Conservation (phyloP, 2,329 filamentous ascomycete genomes). For the Exophiala viscosa region DNA sequence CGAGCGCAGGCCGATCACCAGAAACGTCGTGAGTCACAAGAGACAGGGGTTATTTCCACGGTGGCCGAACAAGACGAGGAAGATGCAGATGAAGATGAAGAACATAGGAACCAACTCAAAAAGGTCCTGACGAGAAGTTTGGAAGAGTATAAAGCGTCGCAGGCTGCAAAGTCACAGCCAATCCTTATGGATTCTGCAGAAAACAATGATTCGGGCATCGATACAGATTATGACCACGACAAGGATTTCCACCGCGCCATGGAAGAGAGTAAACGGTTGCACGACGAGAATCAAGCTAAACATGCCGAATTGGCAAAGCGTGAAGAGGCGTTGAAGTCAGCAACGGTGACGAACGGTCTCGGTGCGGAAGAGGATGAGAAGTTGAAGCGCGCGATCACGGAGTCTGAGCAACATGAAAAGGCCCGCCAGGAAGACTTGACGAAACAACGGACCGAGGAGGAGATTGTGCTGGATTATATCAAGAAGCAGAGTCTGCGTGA, state of each 20-base stretch:
- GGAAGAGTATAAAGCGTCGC: constrained; percentile 32
- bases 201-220: constrained; percentile 29
- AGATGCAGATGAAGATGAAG: background rate
- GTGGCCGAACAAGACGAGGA: constrained; percentile 17
- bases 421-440: constrained; percentile 37
- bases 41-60: constrained; percentile 10
- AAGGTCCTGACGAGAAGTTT: constrained; percentile 44
- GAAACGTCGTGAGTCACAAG: constrained; percentile 1
- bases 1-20: constrained; percentile 22
- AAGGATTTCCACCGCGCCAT: constrained; percentile 41
- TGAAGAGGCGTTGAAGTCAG: constrained; percentile 4
- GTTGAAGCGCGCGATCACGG: constrained; percentile 48
- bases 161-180: background rate
- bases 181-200: constrained; percentile 5
- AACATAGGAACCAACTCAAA: constrained; percentile 42
- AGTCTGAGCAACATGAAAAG: constrained; percentile 46
- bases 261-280: constrained; percentile 27
- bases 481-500: constrained; percentile 73
- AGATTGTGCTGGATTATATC: constrained; percentile 71
- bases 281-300: constrained; percentile 19
- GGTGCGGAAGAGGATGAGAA: constrained; percentile 38
- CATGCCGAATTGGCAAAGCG: constrained; percentile 7
- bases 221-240: constrained; percentile 34
- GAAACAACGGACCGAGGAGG: constrained; percentile 58
- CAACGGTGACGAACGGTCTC: background rate